Conservation (phyloP, 768 basidiomycete species). For the Termitomyces sp. region DNA sequence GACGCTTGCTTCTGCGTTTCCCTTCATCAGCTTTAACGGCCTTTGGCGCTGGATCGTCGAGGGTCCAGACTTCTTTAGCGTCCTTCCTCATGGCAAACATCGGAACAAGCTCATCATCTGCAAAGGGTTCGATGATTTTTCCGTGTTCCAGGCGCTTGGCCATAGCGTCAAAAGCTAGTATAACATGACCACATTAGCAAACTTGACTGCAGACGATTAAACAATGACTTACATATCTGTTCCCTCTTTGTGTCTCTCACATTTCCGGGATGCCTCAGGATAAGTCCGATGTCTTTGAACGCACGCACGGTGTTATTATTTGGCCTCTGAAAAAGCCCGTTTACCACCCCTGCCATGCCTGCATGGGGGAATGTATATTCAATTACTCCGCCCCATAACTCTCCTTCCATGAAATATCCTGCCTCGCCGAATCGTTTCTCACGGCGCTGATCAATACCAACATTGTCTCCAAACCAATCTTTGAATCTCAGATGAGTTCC, state of each 20-base stretch:
- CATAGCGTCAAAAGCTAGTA: neutral
- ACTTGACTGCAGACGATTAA: neutral
- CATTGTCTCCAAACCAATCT: neutral
- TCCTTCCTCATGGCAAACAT: neutral
- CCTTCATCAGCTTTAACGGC: neutral
- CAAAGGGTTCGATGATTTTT: neutral
- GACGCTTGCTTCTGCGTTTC: neutral
- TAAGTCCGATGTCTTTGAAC: neutral
- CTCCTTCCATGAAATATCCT: neutral
- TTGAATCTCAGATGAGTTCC: neutral
- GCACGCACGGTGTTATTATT: neutral
- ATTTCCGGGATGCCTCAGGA: neutral
- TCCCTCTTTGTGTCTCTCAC: neutral
- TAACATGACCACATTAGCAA: neutral
- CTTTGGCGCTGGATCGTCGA: neutral
- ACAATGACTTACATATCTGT: neutral
- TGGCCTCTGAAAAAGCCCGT: neutral
- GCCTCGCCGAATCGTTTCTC: neutral
- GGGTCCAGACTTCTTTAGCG: neutral
- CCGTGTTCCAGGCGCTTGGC: neutral
- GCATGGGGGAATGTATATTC: neutral
- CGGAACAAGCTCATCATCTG: neutral
- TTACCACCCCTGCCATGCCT: neutral
- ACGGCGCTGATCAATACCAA: accelerated
- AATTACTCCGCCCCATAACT: neutral